These are phyloP conservation scores for Fusarium sp. DNA, from an alignment of 2,329 filamentous ascomycete genomes.

Conservation along the genomic window DNA sequence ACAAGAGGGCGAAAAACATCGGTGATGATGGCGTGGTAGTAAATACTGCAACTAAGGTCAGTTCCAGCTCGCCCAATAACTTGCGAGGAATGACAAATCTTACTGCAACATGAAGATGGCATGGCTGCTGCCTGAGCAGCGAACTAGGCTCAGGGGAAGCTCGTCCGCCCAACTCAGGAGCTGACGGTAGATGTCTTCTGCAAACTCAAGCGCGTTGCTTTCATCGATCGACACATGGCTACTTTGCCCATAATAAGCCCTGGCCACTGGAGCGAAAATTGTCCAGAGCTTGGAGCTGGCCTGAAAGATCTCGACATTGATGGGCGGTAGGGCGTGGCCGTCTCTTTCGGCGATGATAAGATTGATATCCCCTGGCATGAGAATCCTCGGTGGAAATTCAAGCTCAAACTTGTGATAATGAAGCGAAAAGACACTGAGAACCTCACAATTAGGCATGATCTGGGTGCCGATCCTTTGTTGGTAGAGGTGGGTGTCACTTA, in stretches of 20 bases:
- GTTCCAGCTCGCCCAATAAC: no score
- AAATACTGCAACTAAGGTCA: not conserved
- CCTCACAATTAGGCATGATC: no score
- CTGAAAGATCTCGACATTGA: not conserved
- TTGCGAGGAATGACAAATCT: no score
- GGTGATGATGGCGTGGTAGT: not conserved
- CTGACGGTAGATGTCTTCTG: not conserved
- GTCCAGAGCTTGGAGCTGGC: not conserved
- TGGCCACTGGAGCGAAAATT: not conserved
- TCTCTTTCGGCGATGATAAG: not conserved
- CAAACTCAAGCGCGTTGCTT: not conserved
- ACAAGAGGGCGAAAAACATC: not conserved
- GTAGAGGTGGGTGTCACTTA: no score
- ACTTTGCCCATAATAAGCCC: not conserved
- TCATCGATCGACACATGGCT: not conserved
- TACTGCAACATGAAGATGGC: slow-evolving; percentile 6
- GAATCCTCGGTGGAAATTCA: not conserved
- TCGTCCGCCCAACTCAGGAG: slow-evolving; percentile 1
- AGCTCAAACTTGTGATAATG: not conserved
- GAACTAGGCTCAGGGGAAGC: not conserved
- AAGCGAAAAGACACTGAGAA: no score
- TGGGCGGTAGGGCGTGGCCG: fast-evolving
- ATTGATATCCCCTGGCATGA: not conserved
- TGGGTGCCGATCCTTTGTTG: no score
- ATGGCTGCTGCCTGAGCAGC: not conserved